Base-by-base conservation (phyloP, 306 rosid species). In the Castanea crenata region DNA sequence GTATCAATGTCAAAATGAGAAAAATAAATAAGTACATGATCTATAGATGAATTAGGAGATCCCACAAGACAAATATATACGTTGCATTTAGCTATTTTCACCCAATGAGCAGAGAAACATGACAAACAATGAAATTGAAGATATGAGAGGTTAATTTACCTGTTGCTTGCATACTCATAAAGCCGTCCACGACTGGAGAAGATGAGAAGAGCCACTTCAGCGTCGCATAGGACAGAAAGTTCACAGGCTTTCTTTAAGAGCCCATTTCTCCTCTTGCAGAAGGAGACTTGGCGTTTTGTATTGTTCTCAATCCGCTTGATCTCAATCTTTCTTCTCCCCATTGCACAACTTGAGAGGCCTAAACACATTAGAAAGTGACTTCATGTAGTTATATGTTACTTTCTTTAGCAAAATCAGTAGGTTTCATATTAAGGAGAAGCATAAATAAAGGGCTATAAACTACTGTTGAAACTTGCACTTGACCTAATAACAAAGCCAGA, bases 311-410 rank as follows among this genome's bases (percentile, higher is more conserved):
- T 95, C 87, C 99, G 86, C 70, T 95, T 95, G n/a, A 95, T 95
- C 84, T 95, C 97, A 5, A 95, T 91, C 86, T 95, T 95, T 72
- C 99, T 97, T 69, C 99, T 85, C 8, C 97, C 99, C 99, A 94
- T 94, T 68, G 29, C 72, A 68, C 72, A 68, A n/a, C 41, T 16
- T 15, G 38, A 27, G 16, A 27, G 35, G 54, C 54, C 54, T 49
- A 49, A 49, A 13, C 34, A 27, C 9, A 32, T 27, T 25, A 27
- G 15, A 15, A 58, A 62, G 34, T 27, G 19, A 16, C 14, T 6
- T 7, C 4, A 31, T 15, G 44, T 31, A 27, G 7, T 12, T 14
- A 13, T 2, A 16, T 64, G 3, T 16, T 62, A 4, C 29, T 62
- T 62, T 27, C 44, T 15, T 16, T 64, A 35, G 46, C 41, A 31